Conservation (phyloP, 257 asterid species). For the Striga asiatica region DNA sequence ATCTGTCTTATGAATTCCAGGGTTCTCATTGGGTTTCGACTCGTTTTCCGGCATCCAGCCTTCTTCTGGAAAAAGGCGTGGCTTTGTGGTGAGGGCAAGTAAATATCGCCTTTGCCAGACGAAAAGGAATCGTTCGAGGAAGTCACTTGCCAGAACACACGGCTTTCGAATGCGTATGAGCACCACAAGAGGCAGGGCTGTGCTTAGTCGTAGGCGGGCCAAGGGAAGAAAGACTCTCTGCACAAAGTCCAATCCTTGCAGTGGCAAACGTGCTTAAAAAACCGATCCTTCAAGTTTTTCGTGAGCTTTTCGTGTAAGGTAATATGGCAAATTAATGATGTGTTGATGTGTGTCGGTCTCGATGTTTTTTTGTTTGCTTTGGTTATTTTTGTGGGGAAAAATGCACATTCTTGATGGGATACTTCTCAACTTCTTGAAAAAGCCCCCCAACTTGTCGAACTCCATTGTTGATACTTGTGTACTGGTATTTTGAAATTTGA, state of each 20-base stretch:
- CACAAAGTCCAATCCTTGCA: slow-evolving; percentile 69
- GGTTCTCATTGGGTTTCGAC: not conserved
- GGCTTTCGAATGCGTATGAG: slow-evolving; percentile 95
- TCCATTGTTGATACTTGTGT: no score
- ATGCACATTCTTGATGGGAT: no score
- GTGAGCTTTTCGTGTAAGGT: no score
- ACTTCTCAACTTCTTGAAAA: no score
- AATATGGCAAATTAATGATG: no score
- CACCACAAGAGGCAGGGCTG: slow-evolving; percentile 73
- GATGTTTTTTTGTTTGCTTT: no score
- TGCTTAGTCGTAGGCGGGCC: slow-evolving; percentile 66
- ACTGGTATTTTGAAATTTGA: no score
- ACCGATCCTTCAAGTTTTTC: no score
- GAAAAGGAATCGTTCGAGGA: slow-evolving; percentile 81
- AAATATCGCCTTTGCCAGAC: slow-evolving; percentile 70
- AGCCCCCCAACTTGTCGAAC: no score
- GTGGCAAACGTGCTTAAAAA: slow-evolving; percentile 60
- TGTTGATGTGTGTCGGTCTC: no score
- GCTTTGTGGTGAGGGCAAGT: slow-evolving; percentile 54
- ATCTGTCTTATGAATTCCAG: not conserved
- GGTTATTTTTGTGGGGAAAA: no score
- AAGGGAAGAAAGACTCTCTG: slow-evolving; percentile 82
- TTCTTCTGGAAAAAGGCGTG: slow-evolving; percentile 41
- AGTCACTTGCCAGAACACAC: slow-evolving; percentile 85
- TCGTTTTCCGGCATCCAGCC: slow-evolving; percentile 19